Evolutionary conservation across 768 basidiomycete species (phyloP).

Genomic region (Termitomyces sp.): DNA sequence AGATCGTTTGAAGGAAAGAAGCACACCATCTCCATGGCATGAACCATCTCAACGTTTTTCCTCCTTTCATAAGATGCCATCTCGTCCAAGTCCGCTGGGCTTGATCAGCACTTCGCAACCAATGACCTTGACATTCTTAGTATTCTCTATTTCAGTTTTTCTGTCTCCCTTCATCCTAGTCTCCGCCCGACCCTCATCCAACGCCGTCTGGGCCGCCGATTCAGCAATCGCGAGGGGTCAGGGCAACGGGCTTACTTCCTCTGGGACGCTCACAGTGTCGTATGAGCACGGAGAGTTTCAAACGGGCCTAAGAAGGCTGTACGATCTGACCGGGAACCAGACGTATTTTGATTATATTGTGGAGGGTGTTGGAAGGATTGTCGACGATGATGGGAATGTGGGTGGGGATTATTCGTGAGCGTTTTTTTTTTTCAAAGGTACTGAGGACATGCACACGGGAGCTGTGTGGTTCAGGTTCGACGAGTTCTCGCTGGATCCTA

Average conservation of each 20-base stretch:
- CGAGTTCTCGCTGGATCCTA: slow-evolving; percentile 28
- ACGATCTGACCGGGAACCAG: slow-evolving; percentile 32
- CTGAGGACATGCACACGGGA: too few relatives aligned
- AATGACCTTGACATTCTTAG: not conserved
- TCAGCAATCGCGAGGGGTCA: slow-evolving; percentile 37
- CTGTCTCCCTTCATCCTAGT: not conserved
- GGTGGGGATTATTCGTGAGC: slow-evolving; percentile 34
- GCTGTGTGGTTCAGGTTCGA: slow-evolving; percentile 22
- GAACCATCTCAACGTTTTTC: not conserved
- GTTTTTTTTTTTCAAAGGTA: not conserved
- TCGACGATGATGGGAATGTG: slow-evolving; percentile 32
- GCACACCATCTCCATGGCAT: not conserved
- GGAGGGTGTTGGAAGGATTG: slow-evolving; percentile 31
- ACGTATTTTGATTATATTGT: slow-evolving; percentile 37
- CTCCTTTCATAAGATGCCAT: too few relatives aligned
- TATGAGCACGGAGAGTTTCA: slow-evolving; percentile 37
- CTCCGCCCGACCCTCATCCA: slow-evolving; percentile 28
- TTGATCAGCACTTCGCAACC: not conserved
- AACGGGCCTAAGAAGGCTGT: slow-evolving; percentile 32
- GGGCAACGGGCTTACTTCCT: slow-evolving; percentile 33
- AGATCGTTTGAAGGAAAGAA: slow-evolving; percentile 1
- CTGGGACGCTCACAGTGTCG: slow-evolving; percentile 28
- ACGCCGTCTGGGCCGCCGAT: slow-evolving; percentile 41
- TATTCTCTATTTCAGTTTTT: not conserved
- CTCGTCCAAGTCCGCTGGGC: not conserved